phyloP scores from a whole-genome alignment of 345 rosid species.

The Orychophragmus violaceus region DNA sequence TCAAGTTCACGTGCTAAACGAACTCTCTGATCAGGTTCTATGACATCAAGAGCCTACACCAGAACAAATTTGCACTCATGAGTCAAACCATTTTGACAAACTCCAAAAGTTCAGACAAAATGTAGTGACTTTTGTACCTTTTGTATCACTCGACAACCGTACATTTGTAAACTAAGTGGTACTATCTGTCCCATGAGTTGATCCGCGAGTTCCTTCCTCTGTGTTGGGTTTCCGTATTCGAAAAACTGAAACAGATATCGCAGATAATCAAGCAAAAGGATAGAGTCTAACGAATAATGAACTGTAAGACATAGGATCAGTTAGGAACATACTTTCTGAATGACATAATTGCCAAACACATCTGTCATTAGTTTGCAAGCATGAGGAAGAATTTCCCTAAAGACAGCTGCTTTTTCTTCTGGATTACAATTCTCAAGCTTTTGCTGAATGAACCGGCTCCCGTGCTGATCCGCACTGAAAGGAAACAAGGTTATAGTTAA shows the following conservation, averaged over 20 bases:
- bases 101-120: neutral
- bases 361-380: constrained; percentile 63
- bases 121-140: constrained; percentile 36
- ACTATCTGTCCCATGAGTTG: constrained; percentile 57
- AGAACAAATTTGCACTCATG: constrained; percentile 4
- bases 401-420: constrained; percentile 56
- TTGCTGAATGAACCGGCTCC: constrained; percentile 78
- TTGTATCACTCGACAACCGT: constrained; percentile 73
- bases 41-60: constrained; percentile 64
- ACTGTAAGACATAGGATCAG: neutral
- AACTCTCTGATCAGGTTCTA: constrained; percentile 65
- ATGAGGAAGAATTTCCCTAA: constrained; percentile 61
- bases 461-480: constrained; percentile 69
- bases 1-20: constrained; percentile 61
- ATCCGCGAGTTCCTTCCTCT: constrained; percentile 58
- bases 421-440: constrained; percentile 53
- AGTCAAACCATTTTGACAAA: neutral
- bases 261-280: constrained; percentile 4
- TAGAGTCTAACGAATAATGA: neutral
- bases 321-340: constrained; percentile 51
- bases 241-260: constrained; percentile 41
- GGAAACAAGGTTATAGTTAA: constrained; percentile 16
- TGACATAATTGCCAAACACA: constrained; percentile 74
- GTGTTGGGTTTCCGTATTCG: constrained; percentile 51
- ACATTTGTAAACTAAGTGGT: constrained; percentile 65